Percentiles rank a stretch among this genome's conserved stretches.
Conservation (phyloP, 495 filamentous ascomycete species). For the Cenococcum geophilum region DNA sequence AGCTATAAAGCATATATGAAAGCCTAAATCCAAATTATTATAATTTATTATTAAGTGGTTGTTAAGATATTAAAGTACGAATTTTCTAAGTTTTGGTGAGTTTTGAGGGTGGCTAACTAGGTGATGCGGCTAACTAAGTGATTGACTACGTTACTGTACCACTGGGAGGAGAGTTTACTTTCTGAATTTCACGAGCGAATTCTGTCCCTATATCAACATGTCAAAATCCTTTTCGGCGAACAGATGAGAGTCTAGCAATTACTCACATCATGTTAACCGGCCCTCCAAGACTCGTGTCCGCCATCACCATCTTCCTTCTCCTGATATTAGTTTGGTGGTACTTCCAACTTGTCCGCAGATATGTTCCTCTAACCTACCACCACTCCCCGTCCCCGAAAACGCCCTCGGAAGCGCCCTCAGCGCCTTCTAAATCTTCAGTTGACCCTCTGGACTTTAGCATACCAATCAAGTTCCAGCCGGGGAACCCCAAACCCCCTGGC, state of each 20-base stretch:
- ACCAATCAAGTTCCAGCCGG: constrained; percentile 19
- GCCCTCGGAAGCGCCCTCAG: background rate
- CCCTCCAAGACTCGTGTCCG: constrained; percentile 22
- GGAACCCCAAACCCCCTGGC: constrained; percentile 17
- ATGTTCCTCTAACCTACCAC: constrained; percentile 6
- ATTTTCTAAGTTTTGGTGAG: too few species aligned
- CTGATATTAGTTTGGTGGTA: constrained; percentile 23
- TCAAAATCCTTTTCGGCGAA: background rate
- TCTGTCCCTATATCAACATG: background rate
- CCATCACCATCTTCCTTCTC: constrained; percentile 16
- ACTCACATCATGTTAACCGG: constrained; percentile 24
- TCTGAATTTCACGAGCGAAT: background rate
- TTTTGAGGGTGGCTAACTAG: too few species aligned
- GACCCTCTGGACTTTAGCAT: constrained; percentile 29
- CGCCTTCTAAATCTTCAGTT: background rate
- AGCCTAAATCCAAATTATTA: too few species aligned
- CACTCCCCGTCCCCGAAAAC: constrained; percentile 1
- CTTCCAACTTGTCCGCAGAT: constrained; percentile 5
- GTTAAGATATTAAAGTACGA: too few species aligned
- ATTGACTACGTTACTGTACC: too few species aligned
- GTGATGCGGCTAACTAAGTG: too few species aligned
- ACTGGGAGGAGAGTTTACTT: background rate
- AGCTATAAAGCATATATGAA: too few species aligned
- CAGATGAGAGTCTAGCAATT: background rate
- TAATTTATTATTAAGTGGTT: too few species aligned